Conservation (phyloP, 2,329 filamentous ascomycete species). For the Coniochaeta ligniaria region DNA sequence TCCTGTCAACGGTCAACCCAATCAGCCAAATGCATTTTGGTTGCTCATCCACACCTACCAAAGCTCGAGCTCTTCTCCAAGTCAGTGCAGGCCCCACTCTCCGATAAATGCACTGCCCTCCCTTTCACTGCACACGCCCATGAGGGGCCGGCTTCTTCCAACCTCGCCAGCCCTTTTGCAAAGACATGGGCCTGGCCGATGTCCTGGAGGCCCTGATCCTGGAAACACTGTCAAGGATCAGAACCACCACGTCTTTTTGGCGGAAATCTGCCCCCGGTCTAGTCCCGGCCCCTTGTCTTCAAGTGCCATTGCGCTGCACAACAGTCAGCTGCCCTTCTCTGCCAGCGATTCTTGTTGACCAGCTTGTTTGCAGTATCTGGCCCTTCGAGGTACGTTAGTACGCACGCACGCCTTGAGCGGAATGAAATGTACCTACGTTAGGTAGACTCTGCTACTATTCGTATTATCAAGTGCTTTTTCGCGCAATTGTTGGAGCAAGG, state of each 20-base stretch:
- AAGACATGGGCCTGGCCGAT: not conserved
- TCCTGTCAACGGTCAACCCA: not conserved
- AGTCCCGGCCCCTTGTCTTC: not conserved
- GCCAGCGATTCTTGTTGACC: not conserved
- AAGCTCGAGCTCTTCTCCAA: not conserved
- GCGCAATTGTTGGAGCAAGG: not conserved
- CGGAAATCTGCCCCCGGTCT: not conserved
- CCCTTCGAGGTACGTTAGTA: not conserved
- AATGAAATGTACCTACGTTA: not conserved
- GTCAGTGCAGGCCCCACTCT: not conserved
- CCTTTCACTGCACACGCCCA: not conserved
- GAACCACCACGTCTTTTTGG: not conserved
- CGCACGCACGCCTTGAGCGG: not conserved
- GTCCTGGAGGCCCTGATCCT: not conserved
- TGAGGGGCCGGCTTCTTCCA: not conserved
- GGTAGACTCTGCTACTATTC: not conserved
- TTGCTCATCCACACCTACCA: not conserved
- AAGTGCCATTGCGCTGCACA: not conserved
- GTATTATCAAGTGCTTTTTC: not conserved
- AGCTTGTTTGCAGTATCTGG: not conserved
- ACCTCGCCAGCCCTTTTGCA: not conserved
- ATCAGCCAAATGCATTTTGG: not conserved
- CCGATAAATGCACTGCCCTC: not conserved
- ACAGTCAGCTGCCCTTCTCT: not conserved
- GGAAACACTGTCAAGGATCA: not conserved